These are phyloP conservation scores for Albophoma yamanashiensis DNA, from an alignment of 2,329 filamentous ascomycete genomes.

Conservation along the genomic window DNA sequence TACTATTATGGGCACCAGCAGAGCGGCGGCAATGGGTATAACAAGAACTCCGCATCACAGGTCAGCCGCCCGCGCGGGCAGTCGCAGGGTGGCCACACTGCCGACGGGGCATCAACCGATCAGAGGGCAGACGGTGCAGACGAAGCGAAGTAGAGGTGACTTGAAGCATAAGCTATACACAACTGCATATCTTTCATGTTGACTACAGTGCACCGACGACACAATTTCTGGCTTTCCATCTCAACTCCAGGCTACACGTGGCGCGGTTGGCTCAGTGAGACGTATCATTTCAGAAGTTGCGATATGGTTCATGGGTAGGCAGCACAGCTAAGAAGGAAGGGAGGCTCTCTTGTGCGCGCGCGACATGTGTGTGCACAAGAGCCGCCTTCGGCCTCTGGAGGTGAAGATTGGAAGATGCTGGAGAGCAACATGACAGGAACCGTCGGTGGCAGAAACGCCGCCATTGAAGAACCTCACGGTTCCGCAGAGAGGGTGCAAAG, in stretches of 20 bases:
- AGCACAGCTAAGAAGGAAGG: conserved; percentile 1
- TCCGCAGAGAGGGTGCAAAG: neutral
- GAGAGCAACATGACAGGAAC: neutral
- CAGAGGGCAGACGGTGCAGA: conserved; percentile 28
- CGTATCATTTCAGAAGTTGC: conserved; percentile 6
- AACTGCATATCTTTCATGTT: conserved; percentile 7
- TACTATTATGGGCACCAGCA: conserved; percentile 47
- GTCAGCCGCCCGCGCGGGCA: conserved; percentile 29
- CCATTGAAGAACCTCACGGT: neutral
- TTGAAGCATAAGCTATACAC: conserved; percentile 4
- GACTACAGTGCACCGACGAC: conserved; percentile 11
- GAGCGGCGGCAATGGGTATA: conserved; percentile 45
- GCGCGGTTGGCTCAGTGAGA: conserved; percentile 2
- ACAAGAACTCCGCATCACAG: conserved; percentile 38
- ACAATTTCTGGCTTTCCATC: conserved; percentile 12
- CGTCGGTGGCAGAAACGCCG: neutral
- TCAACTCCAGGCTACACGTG: conserved; percentile 8
- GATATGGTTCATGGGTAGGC: conserved; percentile 7
- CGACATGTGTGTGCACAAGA: neutral
- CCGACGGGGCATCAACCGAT: conserved; percentile 20
- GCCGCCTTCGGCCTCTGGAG: neutral
- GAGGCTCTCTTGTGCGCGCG: neutral
- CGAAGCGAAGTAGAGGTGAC: conserved; percentile 29
- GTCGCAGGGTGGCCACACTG: conserved; percentile 23
- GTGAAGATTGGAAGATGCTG: neutral